Evolutionary conservation across 2,329 filamentous ascomycete genomes (phyloP), one percentile per base, ranked within the genome.

Genomic region (Aspergillus sp.): DNA sequence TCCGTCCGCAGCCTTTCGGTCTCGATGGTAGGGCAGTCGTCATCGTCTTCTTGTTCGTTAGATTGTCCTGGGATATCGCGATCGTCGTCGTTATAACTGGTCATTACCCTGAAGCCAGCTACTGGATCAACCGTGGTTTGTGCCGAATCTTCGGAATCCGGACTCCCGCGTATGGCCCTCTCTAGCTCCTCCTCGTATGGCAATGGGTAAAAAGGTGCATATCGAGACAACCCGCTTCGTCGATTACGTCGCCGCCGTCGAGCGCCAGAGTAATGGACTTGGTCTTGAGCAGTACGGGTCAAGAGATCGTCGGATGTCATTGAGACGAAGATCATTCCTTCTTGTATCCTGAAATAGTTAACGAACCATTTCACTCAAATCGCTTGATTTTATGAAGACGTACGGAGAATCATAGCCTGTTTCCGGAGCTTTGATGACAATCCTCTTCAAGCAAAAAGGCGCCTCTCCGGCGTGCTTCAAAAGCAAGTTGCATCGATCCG

Each of bases 301-400:
- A 93, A 70, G 1, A 93, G 73, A 51, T 93, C 84, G 56, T 94
- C 83, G 33, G 84, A 80, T 37, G 83, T 80, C 90, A 96, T 95
- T 41, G 88, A 81, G 23, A 97, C 79, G 62, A 96, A 96, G 1
- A 97, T 81, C 78, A 96, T 85, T 41, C 93, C 91, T 76, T 95
- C 87, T 68, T 91, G 85, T 46, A 95, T 84, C 46, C 88, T 63
- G 47, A 47, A 52, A 49, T 49, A 44, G 59, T 75, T 55, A 76
- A 68, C 41, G 52, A 50, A 20, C 37, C 7, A 5, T 13, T 20
- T 19, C 10, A 19, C 4, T 15, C 22, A 4, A 19, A 12, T 39
- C 3, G 5, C 10, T 17, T 20, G 10, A 39, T 39, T 19, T 12
- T 12, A 38, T 7, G 51, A 43, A 44, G 49, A 81, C 88, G 69